Base-by-base conservation (phyloP, 2,329 filamentous ascomycete species). In the Penicillium sp. region DNA sequence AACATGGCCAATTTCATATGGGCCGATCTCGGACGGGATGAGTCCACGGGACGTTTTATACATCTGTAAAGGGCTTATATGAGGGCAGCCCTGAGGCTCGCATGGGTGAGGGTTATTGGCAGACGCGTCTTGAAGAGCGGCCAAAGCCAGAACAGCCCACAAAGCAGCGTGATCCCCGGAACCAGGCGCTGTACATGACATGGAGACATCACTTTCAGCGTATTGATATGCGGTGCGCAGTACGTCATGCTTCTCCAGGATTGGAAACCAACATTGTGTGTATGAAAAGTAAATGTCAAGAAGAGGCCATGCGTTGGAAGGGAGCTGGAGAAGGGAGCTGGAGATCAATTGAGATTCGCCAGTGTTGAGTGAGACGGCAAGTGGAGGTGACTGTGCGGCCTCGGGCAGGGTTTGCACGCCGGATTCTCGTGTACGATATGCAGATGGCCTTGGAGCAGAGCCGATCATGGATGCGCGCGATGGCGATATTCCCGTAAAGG, bases 221-320 rank as follows among this genome's bases (percentile, higher is more conserved):
- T 74, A 71, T 37, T 69, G 71, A 39, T 72, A 75, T 14, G 72
- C 73, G 35, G 84, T 86, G 28, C 82, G 82, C 34, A 88, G 77
- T 4, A 90, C 77, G 43, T 83, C 82, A 51, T 88, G 84, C 62
- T 87, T 89, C 63, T 91, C 87, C 11, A 89, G 79, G 28, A 93
- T 86, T 0, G 90, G 90, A 28, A 93, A 81, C 90, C 90, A 93
- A 55, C 84, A 86, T 71, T 92, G 88, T 0, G 88, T 90, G 66
- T 90, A 91, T 1, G 88, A 85, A 60, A 91, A 90, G 71, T 91
- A 92, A 4, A 89, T 82, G 64, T 92, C 88, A 41, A 92, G 76
- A 4, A 92, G 80, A 2, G 82, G 79, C 72, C 73, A 75, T 28
- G 71, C 69, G 54, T 76, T 75, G 15, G 69, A 78, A 81, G 87